A percentile compares a stretch with the other conserved stretches of the same genome.
Conservation (phyloP, 805 yeast species). For the Wickerhamiella lipophila region DNA sequence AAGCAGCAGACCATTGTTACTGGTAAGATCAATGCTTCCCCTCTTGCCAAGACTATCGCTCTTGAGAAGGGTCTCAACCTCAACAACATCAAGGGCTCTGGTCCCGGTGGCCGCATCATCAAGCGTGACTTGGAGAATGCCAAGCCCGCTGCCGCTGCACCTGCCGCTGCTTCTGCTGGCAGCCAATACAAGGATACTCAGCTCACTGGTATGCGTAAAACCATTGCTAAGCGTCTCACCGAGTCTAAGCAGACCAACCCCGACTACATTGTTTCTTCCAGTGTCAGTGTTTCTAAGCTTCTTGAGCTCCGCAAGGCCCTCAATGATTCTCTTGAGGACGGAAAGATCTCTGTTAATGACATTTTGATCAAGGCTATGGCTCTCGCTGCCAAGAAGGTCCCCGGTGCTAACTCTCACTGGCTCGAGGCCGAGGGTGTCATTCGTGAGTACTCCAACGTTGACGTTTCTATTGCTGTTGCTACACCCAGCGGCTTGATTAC, state of each 20-base stretch:
- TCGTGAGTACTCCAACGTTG: slow-evolving; percentile 84
- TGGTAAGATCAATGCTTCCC: slow-evolving; percentile 83
- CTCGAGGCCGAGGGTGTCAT: slow-evolving; percentile 77
- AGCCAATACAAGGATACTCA: slow-evolving; percentile 71
- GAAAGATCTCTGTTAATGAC: slow-evolving; percentile 87
- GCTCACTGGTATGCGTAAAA: slow-evolving; percentile 81
- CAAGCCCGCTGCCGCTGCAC: slow-evolving; percentile 34
- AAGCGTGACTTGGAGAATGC: slow-evolving; percentile 77
- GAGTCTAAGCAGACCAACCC: slow-evolving; percentile 82
- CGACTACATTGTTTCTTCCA: slow-evolving; percentile 81
- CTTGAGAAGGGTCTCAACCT: slow-evolving; percentile 82
- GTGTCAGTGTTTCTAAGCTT: slow-evolving; percentile 75
- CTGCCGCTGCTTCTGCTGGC: slow-evolving; percentile 34
- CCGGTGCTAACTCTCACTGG: slow-evolving; percentile 91
- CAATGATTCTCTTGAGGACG: slow-evolving; percentile 63
- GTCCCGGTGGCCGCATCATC: slow-evolving; percentile 89
- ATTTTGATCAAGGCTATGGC: slow-evolving; percentile 89
- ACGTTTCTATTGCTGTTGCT: slow-evolving; percentile 96
- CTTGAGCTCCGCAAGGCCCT: slow-evolving; percentile 84
- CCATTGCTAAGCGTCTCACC: slow-evolving; percentile 78
- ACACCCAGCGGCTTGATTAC: slow-evolving; percentile 96
- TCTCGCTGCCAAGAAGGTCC: slow-evolving; percentile 77
- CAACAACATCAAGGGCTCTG: slow-evolving; percentile 77
- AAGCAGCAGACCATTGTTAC: slow-evolving; percentile 61
- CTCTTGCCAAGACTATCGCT: slow-evolving; percentile 86